Conservation (phyloP, 176 grass and related monocot genomes). For the Canna indica region DNA sequence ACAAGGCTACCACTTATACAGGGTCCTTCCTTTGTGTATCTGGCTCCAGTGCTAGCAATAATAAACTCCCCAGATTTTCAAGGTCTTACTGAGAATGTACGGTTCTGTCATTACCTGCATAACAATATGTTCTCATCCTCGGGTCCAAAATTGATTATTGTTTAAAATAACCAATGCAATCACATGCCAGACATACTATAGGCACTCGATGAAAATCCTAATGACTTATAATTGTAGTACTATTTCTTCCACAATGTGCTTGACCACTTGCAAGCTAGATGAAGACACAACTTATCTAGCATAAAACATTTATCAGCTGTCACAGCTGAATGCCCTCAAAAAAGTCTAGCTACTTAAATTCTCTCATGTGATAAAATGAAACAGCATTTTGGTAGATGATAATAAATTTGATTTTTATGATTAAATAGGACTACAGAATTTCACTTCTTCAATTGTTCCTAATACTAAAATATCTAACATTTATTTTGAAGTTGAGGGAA, state of each 20-base stretch:
- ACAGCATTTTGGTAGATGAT: not conserved
- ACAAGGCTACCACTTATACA: slow-evolving; percentile 85
- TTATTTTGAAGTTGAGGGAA: not conserved
- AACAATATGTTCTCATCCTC: not conserved
- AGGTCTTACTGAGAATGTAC: slow-evolving; percentile 87
- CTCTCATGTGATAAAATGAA: not conserved
- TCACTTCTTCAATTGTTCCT: no score
- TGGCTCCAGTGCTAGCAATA: slow-evolving; percentile 72
- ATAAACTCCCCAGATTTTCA: slow-evolving; percentile 88
- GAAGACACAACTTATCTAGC: not conserved
- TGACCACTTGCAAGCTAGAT: not conserved
- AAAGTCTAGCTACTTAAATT: not conserved
- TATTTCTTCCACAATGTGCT: not conserved
- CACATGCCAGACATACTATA: not conserved
- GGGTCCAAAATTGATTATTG: not conserved
- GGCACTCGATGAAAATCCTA: not conserved
- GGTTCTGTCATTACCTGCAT: slow-evolving; percentile 6
- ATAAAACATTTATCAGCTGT: not conserved
- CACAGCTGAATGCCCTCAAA: not conserved
- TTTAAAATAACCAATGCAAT: not conserved
- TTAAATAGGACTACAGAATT: no score
- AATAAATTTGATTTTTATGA: not conserved
- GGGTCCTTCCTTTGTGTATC: slow-evolving; percentile 92
- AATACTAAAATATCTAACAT: no score
- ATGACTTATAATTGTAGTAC: not conserved